phyloP scores from a whole-genome alignment of 2,329 filamentous ascomycete genomes.

The Pezicula neosporulosa region DNA sequence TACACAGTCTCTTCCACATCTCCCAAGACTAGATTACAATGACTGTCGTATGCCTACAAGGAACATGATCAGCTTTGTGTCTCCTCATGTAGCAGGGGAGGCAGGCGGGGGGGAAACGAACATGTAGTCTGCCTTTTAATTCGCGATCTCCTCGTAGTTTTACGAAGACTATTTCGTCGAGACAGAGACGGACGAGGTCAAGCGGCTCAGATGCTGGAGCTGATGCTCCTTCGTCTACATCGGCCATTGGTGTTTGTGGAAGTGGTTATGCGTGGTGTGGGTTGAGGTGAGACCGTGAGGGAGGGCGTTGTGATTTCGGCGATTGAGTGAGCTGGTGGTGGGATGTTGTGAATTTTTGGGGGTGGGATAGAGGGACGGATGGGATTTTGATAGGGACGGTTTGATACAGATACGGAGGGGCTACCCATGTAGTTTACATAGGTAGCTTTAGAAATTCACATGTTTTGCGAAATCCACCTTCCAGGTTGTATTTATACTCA shows the following conservation, averaged over 20 bases:
- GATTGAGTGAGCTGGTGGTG: too few species aligned
- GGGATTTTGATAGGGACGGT: too few species aligned
- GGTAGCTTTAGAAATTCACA: too few species aligned
- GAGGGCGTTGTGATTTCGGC: too few species aligned
- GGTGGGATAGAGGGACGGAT: too few species aligned
- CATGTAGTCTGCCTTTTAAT: constrained; percentile 91
- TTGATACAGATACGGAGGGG: too few species aligned
- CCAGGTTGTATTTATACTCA: too few species aligned
- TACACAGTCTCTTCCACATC: constrained; percentile 98
- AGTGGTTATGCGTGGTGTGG: too few species aligned
- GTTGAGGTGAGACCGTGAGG: too few species aligned
- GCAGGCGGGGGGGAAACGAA: constrained; percentile 42
- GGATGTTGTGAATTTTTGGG: too few species aligned
- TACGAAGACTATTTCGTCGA: constrained; percentile 96
- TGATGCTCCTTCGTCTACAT: constrained; percentile 68
- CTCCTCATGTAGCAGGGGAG: neutral
- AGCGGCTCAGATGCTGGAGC: constrained; percentile 83
- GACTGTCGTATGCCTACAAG: constrained; percentile 93
- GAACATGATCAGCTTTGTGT: constrained; percentile 14
- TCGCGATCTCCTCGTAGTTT: constrained; percentile 95
- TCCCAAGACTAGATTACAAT: constrained; percentile 94
- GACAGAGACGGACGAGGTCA: constrained; percentile 88
- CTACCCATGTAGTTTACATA: too few species aligned
- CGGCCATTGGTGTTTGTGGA: constrained; percentile 62
- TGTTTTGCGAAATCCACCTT: too few species aligned